Base-by-base conservation (phyloP, 1,139 yeast genomes). In the Saccharomyces hybrid region DNA sequence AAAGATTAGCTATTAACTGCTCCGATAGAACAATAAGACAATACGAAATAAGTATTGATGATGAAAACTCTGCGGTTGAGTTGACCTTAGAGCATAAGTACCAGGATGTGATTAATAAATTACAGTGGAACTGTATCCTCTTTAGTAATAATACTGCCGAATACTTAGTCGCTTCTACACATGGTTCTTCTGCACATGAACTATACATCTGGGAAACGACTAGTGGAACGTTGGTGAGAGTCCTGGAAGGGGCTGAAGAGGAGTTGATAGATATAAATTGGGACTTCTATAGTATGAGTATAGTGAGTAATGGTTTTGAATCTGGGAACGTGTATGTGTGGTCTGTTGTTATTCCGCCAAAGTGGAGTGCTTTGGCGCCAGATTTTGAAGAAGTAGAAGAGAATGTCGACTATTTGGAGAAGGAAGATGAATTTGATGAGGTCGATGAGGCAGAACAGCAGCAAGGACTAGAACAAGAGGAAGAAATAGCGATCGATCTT, bases 321-420 rank as follows among this genome's bases (percentile, higher is more conserved):
- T 79, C 88, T 42, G 98, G 98, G 0, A 77, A 82, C 28, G 79
- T 91, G 1, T 90, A 88, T 67, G 69, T 88, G 50, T 93, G 97
- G 97, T 82, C 87, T 54, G 80, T 88, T 16, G 81, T 81, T 48
- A 82, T 88, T 44, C 95, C 96, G 0, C 97, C 90, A 64, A 87
- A 88, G 71, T 91, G 99, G 99, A 86, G 96, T 70, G 96, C 97
- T 0, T 75, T 91, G 61, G 98, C 98, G 0, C 98, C 98, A 0
- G 99, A 93, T 70, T 91, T 93, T 68, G 96, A 87, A 53, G 98
- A 91, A 68, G 84, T 91, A 47, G 97, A 91, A 67, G 97, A 91
- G 65, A 91, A 90, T 65, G 85, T 89, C 13, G 90, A 88, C 57
- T 91, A 91, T 69, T 82, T 83, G 59, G 99, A 91, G 65, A 79